These are phyloP conservation scores for Priceomyces medius DNA, from an alignment of 805 yeast species.

Conservation along the genomic window DNA sequence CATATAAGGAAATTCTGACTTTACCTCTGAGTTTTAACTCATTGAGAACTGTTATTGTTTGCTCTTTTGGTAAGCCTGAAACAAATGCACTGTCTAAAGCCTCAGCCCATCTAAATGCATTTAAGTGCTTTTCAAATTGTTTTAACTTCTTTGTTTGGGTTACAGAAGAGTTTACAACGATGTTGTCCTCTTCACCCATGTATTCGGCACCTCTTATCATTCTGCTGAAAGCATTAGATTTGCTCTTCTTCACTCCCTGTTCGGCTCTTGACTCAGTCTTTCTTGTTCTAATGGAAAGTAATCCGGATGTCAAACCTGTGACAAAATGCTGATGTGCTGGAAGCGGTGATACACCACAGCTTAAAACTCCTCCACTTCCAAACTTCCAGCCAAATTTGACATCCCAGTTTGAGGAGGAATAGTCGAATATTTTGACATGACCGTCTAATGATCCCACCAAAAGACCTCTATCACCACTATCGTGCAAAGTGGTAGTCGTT, in stretches of 20 bases:
- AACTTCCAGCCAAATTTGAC: slow-evolving; percentile 97
- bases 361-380: slow-evolving; percentile 81
- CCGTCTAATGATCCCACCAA: slow-evolving; percentile 96
- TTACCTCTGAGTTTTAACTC: slow-evolving; percentile 90
- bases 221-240: slow-evolving; percentile 66
- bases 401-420: slow-evolving; percentile 68
- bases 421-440: slow-evolving; percentile 92
- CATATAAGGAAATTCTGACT: slow-evolving; percentile 72
- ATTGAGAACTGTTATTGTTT: slow-evolving; percentile 76
- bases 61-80: slow-evolving; percentile 75
- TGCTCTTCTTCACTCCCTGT: slow-evolving; percentile 48
- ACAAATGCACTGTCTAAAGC: slow-evolving; percentile 86
- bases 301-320: slow-evolving; percentile 87
- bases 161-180: slow-evolving; percentile 59
- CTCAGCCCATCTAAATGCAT: slow-evolving; percentile 88
- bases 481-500: slow-evolving; percentile 81
- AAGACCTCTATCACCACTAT: slow-evolving; percentile 73
- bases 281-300: slow-evolving; percentile 84
- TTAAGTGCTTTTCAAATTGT: slow-evolving; percentile 78
- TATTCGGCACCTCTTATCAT: slow-evolving; percentile 92
- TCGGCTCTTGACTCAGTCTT: slow-evolving; percentile 60
- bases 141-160: slow-evolving; percentile 60
- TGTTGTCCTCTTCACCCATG: slow-evolving; percentile 83
- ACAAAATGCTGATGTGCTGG: slow-evolving; percentile 73
- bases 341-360: slow-evolving; percentile 87